Evolutionary conservation across 116 monocot genomes (phyloP).

Genomic region (Iris pallida): DNA sequence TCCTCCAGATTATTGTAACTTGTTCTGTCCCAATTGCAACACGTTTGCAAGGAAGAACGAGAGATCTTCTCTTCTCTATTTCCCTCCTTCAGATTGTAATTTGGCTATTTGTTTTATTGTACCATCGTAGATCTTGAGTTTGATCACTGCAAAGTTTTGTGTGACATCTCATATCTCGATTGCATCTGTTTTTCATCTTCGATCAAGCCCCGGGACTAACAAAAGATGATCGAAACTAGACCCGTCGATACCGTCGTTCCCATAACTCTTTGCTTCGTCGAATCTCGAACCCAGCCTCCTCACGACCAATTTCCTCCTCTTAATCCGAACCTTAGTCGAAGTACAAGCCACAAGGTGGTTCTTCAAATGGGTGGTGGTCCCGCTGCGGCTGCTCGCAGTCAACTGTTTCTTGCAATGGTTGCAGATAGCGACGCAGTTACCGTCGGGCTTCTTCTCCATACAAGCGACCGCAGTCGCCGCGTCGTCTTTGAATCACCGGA

Average conservation of each 20-base stretch:
- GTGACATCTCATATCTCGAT: no score
- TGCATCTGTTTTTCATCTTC: no score
- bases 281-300: conserved; percentile 20
- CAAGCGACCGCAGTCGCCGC: conserved; percentile 32
- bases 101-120: no score
- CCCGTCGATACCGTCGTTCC: not conserved
- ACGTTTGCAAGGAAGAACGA: no score
- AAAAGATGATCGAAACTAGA: no score
- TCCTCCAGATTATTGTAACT: no score
- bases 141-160: no score
- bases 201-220: no score
- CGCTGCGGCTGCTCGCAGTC: conserved; percentile 53
- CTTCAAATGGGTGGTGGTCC: conserved; percentile 49
- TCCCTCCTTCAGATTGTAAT: no score
- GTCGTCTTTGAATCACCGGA: conserved; percentile 2
- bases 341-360: conserved; percentile 49
- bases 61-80: no score
- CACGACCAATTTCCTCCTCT: conserved; percentile 39
- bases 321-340: conserved; percentile 25
- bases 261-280: conserved; percentile 13
- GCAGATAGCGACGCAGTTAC: conserved; percentile 45
- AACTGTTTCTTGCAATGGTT: conserved; percentile 67
- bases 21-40: no score
- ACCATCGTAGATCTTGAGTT: no score
- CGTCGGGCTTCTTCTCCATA: conserved; percentile 50